These are phyloP conservation scores for Priceomyces carsonii DNA, from an alignment of 805 yeast genomes.

Conservation along the genomic window DNA sequence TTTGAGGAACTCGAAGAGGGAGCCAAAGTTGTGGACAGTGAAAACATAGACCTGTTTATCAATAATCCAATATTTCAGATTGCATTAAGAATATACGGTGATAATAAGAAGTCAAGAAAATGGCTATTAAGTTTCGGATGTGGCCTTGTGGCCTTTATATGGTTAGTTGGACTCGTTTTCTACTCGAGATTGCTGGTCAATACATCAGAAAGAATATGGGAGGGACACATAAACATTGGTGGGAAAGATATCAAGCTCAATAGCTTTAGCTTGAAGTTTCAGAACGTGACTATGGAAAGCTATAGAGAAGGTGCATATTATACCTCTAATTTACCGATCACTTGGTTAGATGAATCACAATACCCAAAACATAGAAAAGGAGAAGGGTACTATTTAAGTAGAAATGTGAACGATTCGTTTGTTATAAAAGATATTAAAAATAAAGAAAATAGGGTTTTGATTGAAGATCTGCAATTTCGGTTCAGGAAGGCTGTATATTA, in stretches of 20 bases:
- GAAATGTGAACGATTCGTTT: slow-evolving; percentile 11
- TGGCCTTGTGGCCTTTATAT: slow-evolving; percentile 13
- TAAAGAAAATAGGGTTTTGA: slow-evolving; percentile 25
- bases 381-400: slow-evolving; percentile 33
- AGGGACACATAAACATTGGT: slow-evolving; percentile 20
- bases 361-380: slow-evolving; percentile 22
- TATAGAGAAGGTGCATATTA: slow-evolving; percentile 23
- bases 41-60: slow-evolving; percentile 20
- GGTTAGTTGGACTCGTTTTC: slow-evolving; percentile 27
- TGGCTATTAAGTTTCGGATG: slow-evolving; percentile 2
- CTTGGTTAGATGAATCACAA: slow-evolving; percentile 33
- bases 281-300: slow-evolving; percentile 28
- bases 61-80: slow-evolving; percentile 22
- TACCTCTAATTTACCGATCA: slow-evolving; percentile 15
- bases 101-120: slow-evolving; percentile 9
- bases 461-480: slow-evolving; percentile 33
- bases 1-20: slow-evolving; percentile 29
- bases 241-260: slow-evolving; percentile 34
- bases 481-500: slow-evolving; percentile 42
- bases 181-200: slow-evolving; percentile 25
- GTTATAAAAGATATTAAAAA: slow-evolving; percentile 28
- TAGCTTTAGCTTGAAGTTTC: slow-evolving; percentile 22
- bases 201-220: slow-evolving; percentile 21
- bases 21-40: slow-evolving; percentile 7
- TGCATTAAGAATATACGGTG: slow-evolving; percentile 16